Conservation (phyloP, 2,329 filamentous ascomycete genomes). For the Pseudocercospora pini-densiflorae region DNA sequence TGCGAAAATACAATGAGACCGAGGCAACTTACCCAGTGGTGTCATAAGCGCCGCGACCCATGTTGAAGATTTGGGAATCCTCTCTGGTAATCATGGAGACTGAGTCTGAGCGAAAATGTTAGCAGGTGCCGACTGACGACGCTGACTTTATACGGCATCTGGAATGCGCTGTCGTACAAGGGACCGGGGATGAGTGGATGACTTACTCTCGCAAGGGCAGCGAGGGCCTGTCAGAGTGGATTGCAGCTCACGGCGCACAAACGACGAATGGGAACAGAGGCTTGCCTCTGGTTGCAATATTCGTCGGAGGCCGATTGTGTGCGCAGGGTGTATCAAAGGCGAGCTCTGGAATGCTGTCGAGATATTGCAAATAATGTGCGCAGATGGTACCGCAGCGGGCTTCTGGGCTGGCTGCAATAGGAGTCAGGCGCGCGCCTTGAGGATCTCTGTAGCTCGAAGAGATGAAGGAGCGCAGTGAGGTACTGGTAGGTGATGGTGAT, state of each 20-base stretch:
- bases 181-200: slow-evolving; percentile 24
- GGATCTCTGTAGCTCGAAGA: not conserved
- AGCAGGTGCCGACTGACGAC: slow-evolving; percentile 14
- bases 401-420: slow-evolving; percentile 4
- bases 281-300: slow-evolving; percentile 20
- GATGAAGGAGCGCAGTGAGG: not conserved
- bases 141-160: slow-evolving; percentile 23
- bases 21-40: slow-evolving; percentile 45
- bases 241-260: slow-evolving; percentile 26
- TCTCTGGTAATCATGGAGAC: slow-evolving; percentile 49
- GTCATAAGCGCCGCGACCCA: slow-evolving; percentile 56
- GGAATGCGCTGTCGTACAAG: slow-evolving; percentile 29
- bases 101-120: slow-evolving; percentile 24
- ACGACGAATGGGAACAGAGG: slow-evolving; percentile 23
- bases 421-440: slow-evolving; percentile 4
- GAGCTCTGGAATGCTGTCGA: slow-evolving; percentile 26
- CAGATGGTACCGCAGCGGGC: not conserved
- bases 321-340: slow-evolving; percentile 22
- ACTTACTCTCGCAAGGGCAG: slow-evolving; percentile 34
- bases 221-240: slow-evolving; percentile 26
- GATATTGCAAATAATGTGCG: slow-evolving; percentile 27
- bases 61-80: slow-evolving; percentile 44
- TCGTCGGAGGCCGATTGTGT: slow-evolving; percentile 15
- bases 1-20: not conserved
- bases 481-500: not conserved